These are phyloP conservation scores for Parietichytrium sp. DNA, from an alignment of 108 stramenopile species.

Conservation along the genomic window DNA sequence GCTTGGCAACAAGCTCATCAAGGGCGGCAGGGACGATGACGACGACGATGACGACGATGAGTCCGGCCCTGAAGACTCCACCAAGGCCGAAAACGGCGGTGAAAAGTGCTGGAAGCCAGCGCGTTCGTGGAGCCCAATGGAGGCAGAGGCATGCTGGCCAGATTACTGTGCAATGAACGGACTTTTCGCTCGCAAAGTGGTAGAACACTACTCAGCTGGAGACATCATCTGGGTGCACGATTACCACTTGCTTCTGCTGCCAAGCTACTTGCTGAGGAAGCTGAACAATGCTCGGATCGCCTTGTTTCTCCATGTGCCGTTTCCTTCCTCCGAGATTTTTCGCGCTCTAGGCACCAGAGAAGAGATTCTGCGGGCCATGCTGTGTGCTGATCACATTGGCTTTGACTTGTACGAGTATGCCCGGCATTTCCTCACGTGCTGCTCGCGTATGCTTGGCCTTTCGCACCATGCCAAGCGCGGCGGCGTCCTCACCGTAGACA, in stretches of 20 bases:
- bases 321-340: slow-evolving; percentile 70
- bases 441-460: slow-evolving; percentile 65
- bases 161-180: slow-evolving; percentile 63
- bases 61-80: neutral
- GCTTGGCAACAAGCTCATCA: neutral
- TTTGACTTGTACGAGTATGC: slow-evolving; percentile 74
- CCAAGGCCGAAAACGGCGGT: slow-evolving; percentile 66
- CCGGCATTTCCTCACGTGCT: slow-evolving; percentile 68
- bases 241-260: slow-evolving; percentile 67
- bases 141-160: slow-evolving; percentile 78
- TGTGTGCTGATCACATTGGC: slow-evolving; percentile 67
- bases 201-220: slow-evolving; percentile 68
- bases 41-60: neutral
- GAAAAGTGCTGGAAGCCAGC: slow-evolving; percentile 60
- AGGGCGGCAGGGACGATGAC: too few species aligned
- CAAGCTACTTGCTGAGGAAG: slow-evolving; percentile 54
- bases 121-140: slow-evolving; percentile 65
- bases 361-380: slow-evolving; percentile 70
- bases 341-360: slow-evolving; percentile 61
- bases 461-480: slow-evolving; percentile 78
- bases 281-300: slow-evolving; percentile 57
- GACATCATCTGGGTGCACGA: slow-evolving; percentile 72
- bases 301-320: slow-evolving; percentile 70
- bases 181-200: slow-evolving; percentile 59
- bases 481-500: slow-evolving; percentile 74